Conservation (phyloP, 148 eudicot species). For the Chenopodium quinoa region DNA sequence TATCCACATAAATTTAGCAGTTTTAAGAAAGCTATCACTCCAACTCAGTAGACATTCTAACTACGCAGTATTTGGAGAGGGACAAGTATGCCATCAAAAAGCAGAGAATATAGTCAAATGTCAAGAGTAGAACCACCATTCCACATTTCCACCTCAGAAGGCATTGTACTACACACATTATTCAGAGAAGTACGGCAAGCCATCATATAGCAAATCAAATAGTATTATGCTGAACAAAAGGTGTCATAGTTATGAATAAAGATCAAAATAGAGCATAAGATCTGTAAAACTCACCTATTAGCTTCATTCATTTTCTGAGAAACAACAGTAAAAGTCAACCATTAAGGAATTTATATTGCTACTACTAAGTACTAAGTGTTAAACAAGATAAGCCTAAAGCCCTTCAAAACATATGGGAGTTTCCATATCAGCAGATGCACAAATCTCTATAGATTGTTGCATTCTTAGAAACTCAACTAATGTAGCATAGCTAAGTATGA, state of each 20-base stretch:
- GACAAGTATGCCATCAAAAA: background rate
- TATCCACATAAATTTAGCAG: background rate
- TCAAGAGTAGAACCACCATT: background rate
- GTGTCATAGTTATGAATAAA: too few species aligned
- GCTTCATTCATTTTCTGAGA: background rate
- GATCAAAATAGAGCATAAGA: background rate
- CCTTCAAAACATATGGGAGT: background rate
- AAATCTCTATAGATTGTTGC: conserved; percentile 5
- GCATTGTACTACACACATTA: too few species aligned
- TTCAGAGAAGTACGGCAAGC: background rate
- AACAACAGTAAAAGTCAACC: background rate
- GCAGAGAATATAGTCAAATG: background rate
- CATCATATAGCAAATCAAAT: background rate
- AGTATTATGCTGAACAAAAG: background rate
- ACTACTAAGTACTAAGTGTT: background rate
- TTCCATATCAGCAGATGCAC: conserved; percentile 16
- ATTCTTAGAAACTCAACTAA: conserved; percentile 6
- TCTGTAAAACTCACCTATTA: background rate
- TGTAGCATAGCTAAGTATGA: background rate
- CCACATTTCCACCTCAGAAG: too few species aligned
- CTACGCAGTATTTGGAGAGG: too few species aligned
- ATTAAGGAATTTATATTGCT: background rate
- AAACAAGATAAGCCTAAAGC: conserved; percentile 3
- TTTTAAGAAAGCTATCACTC: background rate
- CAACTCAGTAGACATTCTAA: too few species aligned